phyloP scores from a whole-genome alignment of 768 basidiomycete genomes.

The Lactarius deliciosus region DNA sequence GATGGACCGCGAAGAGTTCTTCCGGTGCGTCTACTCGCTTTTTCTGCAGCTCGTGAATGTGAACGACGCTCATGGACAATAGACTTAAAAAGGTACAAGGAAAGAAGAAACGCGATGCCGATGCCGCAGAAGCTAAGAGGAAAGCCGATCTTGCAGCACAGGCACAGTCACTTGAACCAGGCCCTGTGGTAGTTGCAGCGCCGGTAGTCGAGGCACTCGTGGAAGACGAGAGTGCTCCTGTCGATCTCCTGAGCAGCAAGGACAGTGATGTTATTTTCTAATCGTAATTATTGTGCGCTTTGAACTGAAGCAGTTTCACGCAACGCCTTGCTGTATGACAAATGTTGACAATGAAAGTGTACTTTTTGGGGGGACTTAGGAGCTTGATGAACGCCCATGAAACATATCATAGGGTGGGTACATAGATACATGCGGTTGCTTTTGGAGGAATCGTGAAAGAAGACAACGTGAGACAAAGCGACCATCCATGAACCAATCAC shows the following conservation, averaged over 20 bases:
- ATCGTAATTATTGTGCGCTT: conserved; percentile 30
- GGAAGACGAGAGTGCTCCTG: conserved; percentile 36
- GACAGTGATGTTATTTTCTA: conserved; percentile 95
- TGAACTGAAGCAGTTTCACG: conserved; percentile 10
- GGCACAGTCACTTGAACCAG: conserved; percentile 23
- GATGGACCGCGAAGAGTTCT: conserved; percentile 97
- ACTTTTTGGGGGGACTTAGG: background rate
- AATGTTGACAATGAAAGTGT: conserved; percentile 1
- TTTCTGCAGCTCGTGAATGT: background rate
- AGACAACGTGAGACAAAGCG: conserved; percentile 34
- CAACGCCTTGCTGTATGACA: conserved; percentile 4
- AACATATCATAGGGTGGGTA: conserved; percentile 54
- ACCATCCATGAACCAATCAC: conserved; percentile 39
- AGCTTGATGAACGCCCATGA: conserved; percentile 38
- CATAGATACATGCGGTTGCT: conserved; percentile 66
- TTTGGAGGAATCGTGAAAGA: conserved; percentile 45
- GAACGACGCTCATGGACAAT: conserved; percentile 20
- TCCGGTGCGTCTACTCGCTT: conserved; percentile 53
- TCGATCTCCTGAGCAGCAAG: conserved; percentile 78
- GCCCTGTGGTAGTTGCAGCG: background rate
- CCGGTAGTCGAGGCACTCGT: conserved; percentile 19
- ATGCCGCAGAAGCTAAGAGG: conserved; percentile 34
- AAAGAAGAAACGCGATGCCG: conserved; percentile 87
- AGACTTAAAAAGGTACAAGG: conserved; percentile 97
- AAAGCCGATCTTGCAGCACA: conserved; percentile 23